Percentiles rank a stretch among this genome's conserved stretches.
Evolutionary conservation across 179 eudicot species (phyloP).

Genomic region (Spergularia azorica): DNA sequence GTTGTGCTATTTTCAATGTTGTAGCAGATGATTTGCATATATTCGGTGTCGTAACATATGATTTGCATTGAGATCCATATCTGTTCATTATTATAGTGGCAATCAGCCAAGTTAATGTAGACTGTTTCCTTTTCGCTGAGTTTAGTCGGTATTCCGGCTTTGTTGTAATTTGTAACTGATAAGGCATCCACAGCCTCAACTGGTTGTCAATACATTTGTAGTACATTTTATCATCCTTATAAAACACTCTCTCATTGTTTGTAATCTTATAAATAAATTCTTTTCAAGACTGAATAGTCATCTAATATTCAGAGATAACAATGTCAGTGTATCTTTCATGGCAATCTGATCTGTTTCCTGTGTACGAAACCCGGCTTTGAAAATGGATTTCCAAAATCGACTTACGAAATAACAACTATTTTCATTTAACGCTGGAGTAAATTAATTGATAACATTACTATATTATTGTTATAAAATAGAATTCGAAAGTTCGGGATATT

Average conservation of each 20-base stretch:
- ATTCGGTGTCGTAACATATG: not conserved
- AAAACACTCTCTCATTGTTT: not conserved
- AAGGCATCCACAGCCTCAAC: slow-evolving; percentile 18
- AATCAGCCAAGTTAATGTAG: not conserved
- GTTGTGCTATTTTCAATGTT: not conserved
- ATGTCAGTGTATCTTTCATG: not conserved
- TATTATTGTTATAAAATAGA: no score
- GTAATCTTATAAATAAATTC: not conserved
- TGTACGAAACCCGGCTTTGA: no score
- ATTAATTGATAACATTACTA: no score
- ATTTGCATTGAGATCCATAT: not conserved
- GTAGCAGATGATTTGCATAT: no score
- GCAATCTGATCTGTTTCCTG: no score
- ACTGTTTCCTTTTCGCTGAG: not conserved
- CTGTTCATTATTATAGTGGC: not conserved
- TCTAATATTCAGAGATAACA: not conserved
- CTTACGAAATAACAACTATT: no score
- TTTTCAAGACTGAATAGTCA: not conserved
- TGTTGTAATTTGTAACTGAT: slow-evolving; percentile 31
- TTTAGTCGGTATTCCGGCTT: slow-evolving; percentile 13
- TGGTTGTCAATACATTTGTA: slow-evolving; percentile 19
- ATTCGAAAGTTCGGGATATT: no score
- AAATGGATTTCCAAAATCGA: no score
- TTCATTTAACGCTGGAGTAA: no score
- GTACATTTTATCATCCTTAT: not conserved